phyloP scores from a whole-genome alignment of 768 basidiomycete genomes.

The Collybiopsis confluens region DNA sequence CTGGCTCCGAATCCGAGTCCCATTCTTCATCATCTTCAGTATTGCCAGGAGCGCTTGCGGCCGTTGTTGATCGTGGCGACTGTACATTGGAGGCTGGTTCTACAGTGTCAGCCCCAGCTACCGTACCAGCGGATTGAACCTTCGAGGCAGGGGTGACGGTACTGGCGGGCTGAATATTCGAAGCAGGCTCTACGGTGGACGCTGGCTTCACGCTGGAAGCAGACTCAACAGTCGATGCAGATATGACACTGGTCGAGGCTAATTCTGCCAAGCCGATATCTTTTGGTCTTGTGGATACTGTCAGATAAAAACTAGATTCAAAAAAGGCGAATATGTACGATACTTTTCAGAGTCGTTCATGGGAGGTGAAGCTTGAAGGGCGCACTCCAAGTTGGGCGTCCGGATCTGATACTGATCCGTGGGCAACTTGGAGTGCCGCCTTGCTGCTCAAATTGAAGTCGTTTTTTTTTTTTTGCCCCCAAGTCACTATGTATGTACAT shows the following conservation, averaged over 20 bases:
- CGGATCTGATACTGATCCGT: too few species aligned
- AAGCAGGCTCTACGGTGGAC: background rate
- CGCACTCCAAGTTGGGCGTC: too few species aligned
- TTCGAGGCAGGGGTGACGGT: background rate
- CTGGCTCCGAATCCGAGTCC: background rate
- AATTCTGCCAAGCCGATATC: constrained; percentile 2
- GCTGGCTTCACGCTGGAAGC: background rate
- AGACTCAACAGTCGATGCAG: background rate
- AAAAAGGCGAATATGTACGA: background rate
- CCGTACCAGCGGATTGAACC: background rate
- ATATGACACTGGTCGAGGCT: background rate
- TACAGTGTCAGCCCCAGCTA: background rate
- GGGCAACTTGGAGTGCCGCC: too few species aligned
- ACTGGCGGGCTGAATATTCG: background rate
- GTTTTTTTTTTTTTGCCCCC: too few species aligned
- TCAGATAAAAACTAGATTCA: background rate
- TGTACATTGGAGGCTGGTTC: background rate
- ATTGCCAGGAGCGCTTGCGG: background rate
- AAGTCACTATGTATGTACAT: too few species aligned
- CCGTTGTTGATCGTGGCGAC: background rate
- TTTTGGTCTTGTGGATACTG: background rate
- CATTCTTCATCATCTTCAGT: background rate
- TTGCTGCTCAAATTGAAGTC: too few species aligned
- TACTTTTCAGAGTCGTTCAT: constrained; percentile 1
- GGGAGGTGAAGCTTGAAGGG: too few species aligned